Evolutionary conservation across 2,329 filamentous ascomycete genomes (phyloP), one percentile per base, ranked within the genome.

Genomic region (Ceratocystis cacaofunesta): DNA sequence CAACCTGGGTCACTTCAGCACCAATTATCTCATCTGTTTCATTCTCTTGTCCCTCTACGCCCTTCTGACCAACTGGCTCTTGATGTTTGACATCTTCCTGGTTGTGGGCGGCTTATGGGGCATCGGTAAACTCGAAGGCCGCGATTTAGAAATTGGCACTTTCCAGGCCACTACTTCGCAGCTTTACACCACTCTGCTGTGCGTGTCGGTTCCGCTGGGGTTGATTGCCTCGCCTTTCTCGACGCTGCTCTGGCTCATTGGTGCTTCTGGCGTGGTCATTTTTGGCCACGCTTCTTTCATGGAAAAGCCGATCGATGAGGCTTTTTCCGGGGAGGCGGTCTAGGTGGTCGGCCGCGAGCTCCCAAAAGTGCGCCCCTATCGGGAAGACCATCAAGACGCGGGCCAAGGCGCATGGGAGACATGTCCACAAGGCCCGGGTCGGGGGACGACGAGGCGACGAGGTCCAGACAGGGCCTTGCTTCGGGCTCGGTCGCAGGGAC

Each of bases 311-410:
- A 96, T 97, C 81, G 94, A 97, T 86, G 92, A 95, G 92, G 92
- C 92, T 96, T 99, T 99, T 96, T 96, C 92, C 83, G 94, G 95
- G 92, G 94, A 99, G 92, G 92, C 94, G 92, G 94, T 99, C 89
- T 99, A 97, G 86, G 84, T 95, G 92, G 92, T 97, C 94, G 92
- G 90, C 92, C 92, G 94, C 94, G 88, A 94, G 88, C 92, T 96
- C 92, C 92, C 84, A 82, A 86, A 85, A 79, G 77, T 82, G 86
- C 88, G 91, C 91, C 92, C 89, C 87, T 81, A 85, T 92, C 89
- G 92, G 92, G 92, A 96, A 96, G 92, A 96, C 90, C 91, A 67
- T 65, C 90, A 83, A 88, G 90, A 88, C 88, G 86, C 83, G 85
- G 81, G 78, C 82, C 83, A 81, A 84, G 83, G 65, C 66, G 62